Base-by-base conservation (phyloP, 306 rosid genomes). In the Purshia tridentata region DNA sequence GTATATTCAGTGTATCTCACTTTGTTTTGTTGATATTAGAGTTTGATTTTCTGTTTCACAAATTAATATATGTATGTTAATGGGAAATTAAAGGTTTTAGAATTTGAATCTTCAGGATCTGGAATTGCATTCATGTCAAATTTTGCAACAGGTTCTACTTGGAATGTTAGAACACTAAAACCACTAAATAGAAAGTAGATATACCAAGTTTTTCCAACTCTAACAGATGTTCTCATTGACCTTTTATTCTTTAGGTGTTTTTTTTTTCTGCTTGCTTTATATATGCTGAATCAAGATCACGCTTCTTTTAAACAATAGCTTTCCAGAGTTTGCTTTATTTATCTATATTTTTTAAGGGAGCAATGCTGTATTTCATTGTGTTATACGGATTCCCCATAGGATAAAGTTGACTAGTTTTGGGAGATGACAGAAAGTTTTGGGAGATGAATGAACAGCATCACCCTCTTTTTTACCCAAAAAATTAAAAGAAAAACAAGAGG, bases 191-290 rank as follows among this genome's bases (percentile, higher is more conserved):
- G 18, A 40, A 67, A 67, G 45, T 48, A 48, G 42, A 29, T 39
- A 18, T 39, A 13, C 44, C n/a, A 65, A 18, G 54, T 52, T 69
- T 18, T 51, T n/a, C 57, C 50, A n/a, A 69, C 39, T 37, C 20
- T 50, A 69, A 39, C 9, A 6, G 50, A 18, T 39, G 73, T 6
- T 52, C 13, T 52, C 12, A 37, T 12, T 69, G 60, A 53, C 29
- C 9, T 46, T 65, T 15, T 23, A 68, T 35, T 35, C 48, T 68
- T 51, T 69, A 5, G 35, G 73, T 69, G 39, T 48, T 62, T 60
- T 35, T 4, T 15, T 60, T 35, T 4, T 15, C n/a, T 3, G 0
- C 45, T 6, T 37, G 6, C 20, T 47, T 3, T 23, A 23, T 14
- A 1, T 4, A 46, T 22, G 10, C 46, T 65, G 19, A 65, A 13